Conservation (phyloP, 176 grass and related monocot species). For the Aegilops sharonensis region DNA sequence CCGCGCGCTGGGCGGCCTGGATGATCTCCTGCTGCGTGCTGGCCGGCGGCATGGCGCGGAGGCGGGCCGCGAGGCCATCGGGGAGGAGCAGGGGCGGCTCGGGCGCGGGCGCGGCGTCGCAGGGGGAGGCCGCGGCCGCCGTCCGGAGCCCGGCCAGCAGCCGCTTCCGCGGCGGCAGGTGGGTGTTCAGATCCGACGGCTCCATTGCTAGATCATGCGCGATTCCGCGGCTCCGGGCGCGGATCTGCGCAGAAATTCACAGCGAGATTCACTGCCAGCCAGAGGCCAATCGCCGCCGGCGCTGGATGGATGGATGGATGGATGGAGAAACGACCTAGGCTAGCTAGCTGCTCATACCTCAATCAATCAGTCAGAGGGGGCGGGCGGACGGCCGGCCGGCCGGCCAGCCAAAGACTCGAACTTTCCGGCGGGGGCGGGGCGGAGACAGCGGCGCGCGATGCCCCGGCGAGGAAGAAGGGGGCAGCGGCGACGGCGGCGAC, state of each 20-base stretch:
- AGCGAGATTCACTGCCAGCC: not conserved
- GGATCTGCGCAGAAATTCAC: not conserved
- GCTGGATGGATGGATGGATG: not conserved
- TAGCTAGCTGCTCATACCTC: not conserved
- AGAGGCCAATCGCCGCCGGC: not conserved
- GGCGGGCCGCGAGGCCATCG: slow-evolving; percentile 50
- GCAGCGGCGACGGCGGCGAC: not conserved
- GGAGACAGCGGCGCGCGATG: not conserved
- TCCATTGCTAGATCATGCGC: slow-evolving; percentile 63
- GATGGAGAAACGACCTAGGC: not conserved
- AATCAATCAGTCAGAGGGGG: not conserved
- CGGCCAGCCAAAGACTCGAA: not conserved
- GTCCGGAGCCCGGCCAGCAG: slow-evolving; percentile 86
- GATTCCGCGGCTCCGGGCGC: not conserved
- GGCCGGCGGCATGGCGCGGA: slow-evolving; percentile 57
- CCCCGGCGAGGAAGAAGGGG: not conserved
- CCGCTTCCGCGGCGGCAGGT: slow-evolving; percentile 95
- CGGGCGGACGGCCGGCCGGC: no score
- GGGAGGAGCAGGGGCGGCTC: slow-evolving; percentile 46
- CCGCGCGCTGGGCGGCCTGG: slow-evolving; percentile 50
- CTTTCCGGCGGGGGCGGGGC: not conserved
- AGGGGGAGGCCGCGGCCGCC: slow-evolving; percentile 36
- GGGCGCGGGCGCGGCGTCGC: slow-evolving; percentile 10
- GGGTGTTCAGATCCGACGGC: slow-evolving; percentile 67
- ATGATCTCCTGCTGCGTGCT: slow-evolving; percentile 54